These are phyloP conservation scores for Penicillium sp. DNA, from an alignment of 2,329 filamentous ascomycete species.

Conservation along the genomic window DNA sequence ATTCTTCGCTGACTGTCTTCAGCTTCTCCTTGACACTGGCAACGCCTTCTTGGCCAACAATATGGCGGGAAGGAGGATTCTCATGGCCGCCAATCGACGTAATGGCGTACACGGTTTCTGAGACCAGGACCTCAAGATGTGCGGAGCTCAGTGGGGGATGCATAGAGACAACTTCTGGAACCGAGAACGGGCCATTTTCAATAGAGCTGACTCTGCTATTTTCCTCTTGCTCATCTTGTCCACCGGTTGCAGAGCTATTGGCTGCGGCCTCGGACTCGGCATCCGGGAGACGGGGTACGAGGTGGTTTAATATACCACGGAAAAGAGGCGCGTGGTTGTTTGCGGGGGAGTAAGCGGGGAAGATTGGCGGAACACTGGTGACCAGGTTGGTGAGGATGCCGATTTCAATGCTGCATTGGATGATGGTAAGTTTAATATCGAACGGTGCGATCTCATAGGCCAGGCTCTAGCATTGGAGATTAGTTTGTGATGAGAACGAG, in stretches of 20 bases:
- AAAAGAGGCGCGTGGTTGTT: conserved; percentile 72
- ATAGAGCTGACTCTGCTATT: conserved; percentile 20
- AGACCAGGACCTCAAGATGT: conserved; percentile 67
- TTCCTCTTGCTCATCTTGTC: conserved; percentile 16
- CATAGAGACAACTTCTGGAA: conserved; percentile 53
- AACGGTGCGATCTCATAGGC: conserved; percentile 96
- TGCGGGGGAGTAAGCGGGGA: conserved; percentile 59
- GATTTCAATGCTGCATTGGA: conserved; percentile 93
- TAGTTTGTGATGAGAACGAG: conserved; percentile 1
- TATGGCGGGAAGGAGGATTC: conserved; percentile 89
- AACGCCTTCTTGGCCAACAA: conserved; percentile 85
- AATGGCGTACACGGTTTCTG: conserved; percentile 85
- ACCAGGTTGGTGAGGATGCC: conserved; percentile 81
- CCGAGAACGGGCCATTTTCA: conserved; percentile 35
- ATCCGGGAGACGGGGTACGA: conserved; percentile 70
- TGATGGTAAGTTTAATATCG: conserved; percentile 91
- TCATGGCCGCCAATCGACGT: conserved; percentile 91
- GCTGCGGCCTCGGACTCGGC: conserved; percentile 7
- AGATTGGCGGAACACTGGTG: conserved; percentile 70
- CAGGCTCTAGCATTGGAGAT: conserved; percentile 50
- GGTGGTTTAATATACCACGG: conserved; percentile 72
- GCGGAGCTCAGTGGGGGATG: conserved; percentile 67
- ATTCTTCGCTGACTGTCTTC: conserved; percentile 89
- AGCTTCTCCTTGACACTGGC: conserved; percentile 89
- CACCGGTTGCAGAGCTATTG: conserved; percentile 1